Conservation (phyloP, 164 flowering plant genomes). For the Chimonanthus praecox region DNA sequence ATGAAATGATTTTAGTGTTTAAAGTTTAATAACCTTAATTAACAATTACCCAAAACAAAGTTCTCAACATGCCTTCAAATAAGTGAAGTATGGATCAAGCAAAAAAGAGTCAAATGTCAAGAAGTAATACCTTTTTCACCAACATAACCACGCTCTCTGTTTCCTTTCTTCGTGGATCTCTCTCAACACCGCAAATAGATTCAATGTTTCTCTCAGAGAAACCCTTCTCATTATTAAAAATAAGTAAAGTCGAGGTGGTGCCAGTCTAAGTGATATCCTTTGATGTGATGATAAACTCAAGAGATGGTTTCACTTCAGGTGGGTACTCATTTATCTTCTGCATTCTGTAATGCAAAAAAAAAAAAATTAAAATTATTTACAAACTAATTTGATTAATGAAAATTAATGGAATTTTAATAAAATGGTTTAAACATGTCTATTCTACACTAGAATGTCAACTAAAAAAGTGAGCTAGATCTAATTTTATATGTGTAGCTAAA, state of each 20-base stretch:
- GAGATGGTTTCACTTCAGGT: conserved; percentile 47
- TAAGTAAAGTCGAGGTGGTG: conserved; percentile 48
- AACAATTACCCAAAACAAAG: too few relatives aligned
- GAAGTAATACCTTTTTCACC: conserved; percentile 59
- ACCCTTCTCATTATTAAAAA: conserved; percentile 63
- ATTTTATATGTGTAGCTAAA: too few relatives aligned
- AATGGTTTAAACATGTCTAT: too few relatives aligned
- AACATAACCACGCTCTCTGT: conserved; percentile 49
- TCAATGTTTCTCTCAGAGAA: conserved; percentile 53
- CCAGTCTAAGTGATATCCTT: conserved; percentile 59
- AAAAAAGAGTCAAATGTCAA: neutral
- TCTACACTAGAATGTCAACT: too few relatives aligned
- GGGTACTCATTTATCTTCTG: conserved; percentile 67
- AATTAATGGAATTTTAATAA: too few relatives aligned
- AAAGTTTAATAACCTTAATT: too few relatives aligned
- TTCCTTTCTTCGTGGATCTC: conserved; percentile 62
- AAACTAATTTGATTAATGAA: too few relatives aligned
- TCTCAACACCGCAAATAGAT: conserved; percentile 59
- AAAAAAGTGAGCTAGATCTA: too few relatives aligned
- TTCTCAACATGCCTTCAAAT: too few relatives aligned
- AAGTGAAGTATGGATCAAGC: too few relatives aligned
- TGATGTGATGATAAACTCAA: conserved; percentile 58
- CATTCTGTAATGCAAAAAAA: conserved; percentile 37
- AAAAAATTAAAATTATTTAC: too few relatives aligned
- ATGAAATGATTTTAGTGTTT: too few relatives aligned